A percentile compares a stretch with the other conserved stretches of the same genome.
Conservation (phyloP, 2,329 filamentous ascomycete species). For the Leptographium wingfieldii region DNA sequence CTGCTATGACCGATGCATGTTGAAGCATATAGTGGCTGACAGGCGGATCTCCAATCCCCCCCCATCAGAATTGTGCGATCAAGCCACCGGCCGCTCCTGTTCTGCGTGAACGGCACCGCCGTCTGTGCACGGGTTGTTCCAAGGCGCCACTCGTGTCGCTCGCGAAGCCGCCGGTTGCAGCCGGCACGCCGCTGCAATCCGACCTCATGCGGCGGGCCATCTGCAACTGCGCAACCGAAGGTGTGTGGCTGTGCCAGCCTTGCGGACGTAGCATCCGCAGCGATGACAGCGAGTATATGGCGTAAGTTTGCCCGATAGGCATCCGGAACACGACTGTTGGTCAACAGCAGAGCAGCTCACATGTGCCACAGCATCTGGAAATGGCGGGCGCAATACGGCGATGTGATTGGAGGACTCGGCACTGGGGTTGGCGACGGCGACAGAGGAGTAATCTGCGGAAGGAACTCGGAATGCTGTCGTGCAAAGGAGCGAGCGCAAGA, state of each 20-base stretch:
- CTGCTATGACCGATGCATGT: no score
- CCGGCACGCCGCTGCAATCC: constrained; percentile 35
- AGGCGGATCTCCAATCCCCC: background rate
- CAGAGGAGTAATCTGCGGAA: constrained; percentile 77
- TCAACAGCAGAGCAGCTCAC: constrained; percentile 1
- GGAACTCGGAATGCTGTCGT: constrained; percentile 63
- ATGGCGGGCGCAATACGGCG: constrained; percentile 77
- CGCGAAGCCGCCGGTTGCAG: constrained; percentile 28
- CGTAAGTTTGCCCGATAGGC: constrained; percentile 25
- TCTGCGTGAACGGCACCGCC: constrained; percentile 63
- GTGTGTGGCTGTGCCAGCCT: constrained; percentile 74
- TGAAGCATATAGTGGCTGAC: background rate
- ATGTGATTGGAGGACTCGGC: constrained; percentile 66
- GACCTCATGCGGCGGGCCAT: constrained; percentile 43
- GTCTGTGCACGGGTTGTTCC: constrained; percentile 65
- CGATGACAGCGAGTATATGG: constrained; percentile 45
- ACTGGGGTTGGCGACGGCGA: constrained; percentile 82
- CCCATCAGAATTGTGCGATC: constrained; percentile 67
- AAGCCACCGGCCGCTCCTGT: constrained; percentile 61
- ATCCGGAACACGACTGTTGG: background rate
- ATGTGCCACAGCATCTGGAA: constrained; percentile 54
- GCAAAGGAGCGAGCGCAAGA: constrained; percentile 70
- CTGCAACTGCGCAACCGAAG: constrained; percentile 39
- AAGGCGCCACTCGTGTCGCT: constrained; percentile 54
- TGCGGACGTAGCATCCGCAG: constrained; percentile 62